Evolutionary conservation across 192 early-diverging fungal genomes (phyloP), one percentile per base, ranked within the genome.

Genomic region (Rhizophagus clarus): DNA sequence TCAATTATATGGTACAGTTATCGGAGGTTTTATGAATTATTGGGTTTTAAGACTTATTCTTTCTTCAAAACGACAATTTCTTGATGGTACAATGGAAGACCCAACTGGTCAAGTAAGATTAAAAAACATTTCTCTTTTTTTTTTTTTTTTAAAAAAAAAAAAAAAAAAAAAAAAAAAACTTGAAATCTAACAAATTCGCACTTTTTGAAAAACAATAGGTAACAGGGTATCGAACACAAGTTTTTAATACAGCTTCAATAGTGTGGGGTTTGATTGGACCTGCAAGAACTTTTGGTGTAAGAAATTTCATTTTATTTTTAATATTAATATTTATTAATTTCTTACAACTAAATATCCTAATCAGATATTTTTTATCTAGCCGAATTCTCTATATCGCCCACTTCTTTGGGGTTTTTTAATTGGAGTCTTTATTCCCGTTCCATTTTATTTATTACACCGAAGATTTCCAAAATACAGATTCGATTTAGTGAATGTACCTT

Each of bases 241-340:
- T 75, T 22, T 75, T 75, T 24, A 75, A 90, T 76, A 85, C 87
- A 29, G 89, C 90, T 24, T 83, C 89, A 12, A 82, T 91, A 31
- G 85, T 89, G n/a, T 93, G 89, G 88, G 92, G 92, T 42, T 88
- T 86, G 14, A 81, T 92, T 72, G 89, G 86, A 31, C 91, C 91
- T 9, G 74, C 76, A 32, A 79, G 80, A n/a, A 82, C 91, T 68
- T 91, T 90, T 82, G 85, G 85, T 75, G 79, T 72, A 45, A 72
- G 34, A 22, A 31, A 40, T 8, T 24, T 29, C n/a, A 22, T 11
- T n/a, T n/a, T 40, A 69, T 32, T 9, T 22, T 9, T 32, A 2
- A 6, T 37, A 6, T 42, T 22, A n/a, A n/a, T n/a, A n/a, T n/a
- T n/a, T n/a, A n/a, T n/a, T n/a, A n/a, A 6, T 42, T 70, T n/a